These are phyloP conservation scores for Apiospora kogelbergensis DNA, from an alignment of 2,329 filamentous ascomycete species.

Conservation along the genomic window DNA sequence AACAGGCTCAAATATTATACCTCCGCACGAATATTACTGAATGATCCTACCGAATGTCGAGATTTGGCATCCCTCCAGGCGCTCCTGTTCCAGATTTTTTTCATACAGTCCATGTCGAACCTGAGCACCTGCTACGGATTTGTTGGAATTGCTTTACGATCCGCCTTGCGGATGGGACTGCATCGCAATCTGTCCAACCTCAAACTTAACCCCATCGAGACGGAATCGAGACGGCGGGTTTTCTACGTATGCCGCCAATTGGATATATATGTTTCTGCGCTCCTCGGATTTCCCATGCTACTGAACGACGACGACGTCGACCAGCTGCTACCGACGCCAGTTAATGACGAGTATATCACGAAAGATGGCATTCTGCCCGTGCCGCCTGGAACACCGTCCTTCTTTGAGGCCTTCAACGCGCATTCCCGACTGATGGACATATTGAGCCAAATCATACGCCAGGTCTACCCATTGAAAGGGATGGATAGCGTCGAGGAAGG, in stretches of 20 bases:
- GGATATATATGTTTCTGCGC: slow-evolving; percentile 68
- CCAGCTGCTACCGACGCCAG: slow-evolving; percentile 62
- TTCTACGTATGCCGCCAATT: slow-evolving; percentile 70
- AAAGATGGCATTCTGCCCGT: slow-evolving; percentile 54
- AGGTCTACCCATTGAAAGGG: slow-evolving; percentile 64
- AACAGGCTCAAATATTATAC: slow-evolving; percentile 73
- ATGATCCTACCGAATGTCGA: slow-evolving; percentile 67
- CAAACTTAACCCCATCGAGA: slow-evolving; percentile 61
- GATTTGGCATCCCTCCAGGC: slow-evolving; percentile 74
- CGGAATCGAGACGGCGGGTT: slow-evolving; percentile 62
- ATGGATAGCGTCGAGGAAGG: slow-evolving; percentile 45
- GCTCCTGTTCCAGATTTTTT: slow-evolving; percentile 77
- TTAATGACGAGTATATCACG: slow-evolving; percentile 69
- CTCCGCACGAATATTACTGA: slow-evolving; percentile 63
- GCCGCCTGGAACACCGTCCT: slow-evolving; percentile 55
- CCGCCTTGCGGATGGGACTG: slow-evolving; percentile 74
- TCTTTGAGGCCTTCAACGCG: slow-evolving; percentile 66
- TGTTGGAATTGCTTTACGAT: slow-evolving; percentile 73
- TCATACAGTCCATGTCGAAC: slow-evolving; percentile 77
- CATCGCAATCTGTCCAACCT: slow-evolving; percentile 71
- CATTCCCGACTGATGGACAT: slow-evolving; percentile 64
- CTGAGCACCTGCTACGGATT: slow-evolving; percentile 79
- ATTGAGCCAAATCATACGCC: slow-evolving; percentile 63
- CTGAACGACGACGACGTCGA: slow-evolving; percentile 66
- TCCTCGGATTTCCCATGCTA: slow-evolving; percentile 65